Conservation (phyloP, 179 eudicot species). For the Corrigiola litoralis region DNA sequence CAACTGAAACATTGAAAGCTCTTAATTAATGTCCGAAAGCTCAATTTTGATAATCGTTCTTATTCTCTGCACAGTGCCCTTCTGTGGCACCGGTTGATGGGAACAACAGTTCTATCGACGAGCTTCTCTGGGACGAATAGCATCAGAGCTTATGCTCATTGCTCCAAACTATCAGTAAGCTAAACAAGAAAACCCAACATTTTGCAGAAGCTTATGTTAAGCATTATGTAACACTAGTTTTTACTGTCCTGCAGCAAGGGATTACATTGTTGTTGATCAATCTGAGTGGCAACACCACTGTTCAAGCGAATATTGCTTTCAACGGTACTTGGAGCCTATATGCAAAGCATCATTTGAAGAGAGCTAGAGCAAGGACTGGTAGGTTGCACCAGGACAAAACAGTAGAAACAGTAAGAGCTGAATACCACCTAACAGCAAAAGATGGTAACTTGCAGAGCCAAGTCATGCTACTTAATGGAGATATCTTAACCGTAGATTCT, state of each 20-base stretch:
- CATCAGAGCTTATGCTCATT: conserved; percentile 72
- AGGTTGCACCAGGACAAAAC: conserved; percentile 11
- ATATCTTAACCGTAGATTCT: conserved; percentile 37
- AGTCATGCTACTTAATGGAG: conserved; percentile 68
- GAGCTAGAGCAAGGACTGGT: conserved; percentile 8
- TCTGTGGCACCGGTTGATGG: conserved; percentile 83
- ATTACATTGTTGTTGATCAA: conserved; percentile 63
- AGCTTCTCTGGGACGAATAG: conserved; percentile 50
- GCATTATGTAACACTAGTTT: neutral
- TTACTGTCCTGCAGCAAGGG: conserved; percentile 50
- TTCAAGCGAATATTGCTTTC: conserved; percentile 33
- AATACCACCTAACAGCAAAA: conserved; percentile 80
- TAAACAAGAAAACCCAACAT: neutral
- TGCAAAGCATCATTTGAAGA: conserved; percentile 12
- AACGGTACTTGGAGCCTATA: conserved; percentile 20
- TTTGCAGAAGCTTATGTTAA: neutral
- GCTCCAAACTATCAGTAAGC: conserved; percentile 71
- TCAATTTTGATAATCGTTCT: conserved; percentile 12
- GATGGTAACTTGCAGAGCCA: conserved; percentile 76
- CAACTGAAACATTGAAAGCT: neutral
- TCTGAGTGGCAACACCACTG: conserved; percentile 56
- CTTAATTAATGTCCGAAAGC: neutral
- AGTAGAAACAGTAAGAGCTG: conserved; percentile 43
- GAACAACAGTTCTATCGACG: conserved; percentile 56
- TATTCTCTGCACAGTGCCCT: conserved; percentile 57